These are phyloP conservation scores for Geotrichum restrictum DNA, from an alignment of 1,139 yeast species.

Conservation along the genomic window DNA sequence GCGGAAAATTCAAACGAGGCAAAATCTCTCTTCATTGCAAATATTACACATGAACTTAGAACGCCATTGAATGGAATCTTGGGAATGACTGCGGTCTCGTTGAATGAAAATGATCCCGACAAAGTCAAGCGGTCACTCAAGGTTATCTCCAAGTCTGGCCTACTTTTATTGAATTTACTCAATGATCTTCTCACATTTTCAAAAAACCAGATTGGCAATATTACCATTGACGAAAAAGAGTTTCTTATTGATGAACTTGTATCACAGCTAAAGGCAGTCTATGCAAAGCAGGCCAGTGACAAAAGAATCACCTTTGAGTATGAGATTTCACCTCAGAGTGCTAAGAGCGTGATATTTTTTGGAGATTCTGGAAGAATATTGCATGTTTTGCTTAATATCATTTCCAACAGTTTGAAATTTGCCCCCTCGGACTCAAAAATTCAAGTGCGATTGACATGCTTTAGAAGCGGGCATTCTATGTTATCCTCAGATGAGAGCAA, in stretches of 20 bases:
- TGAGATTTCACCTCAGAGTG: constrained; percentile 47
- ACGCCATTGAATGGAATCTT: constrained; percentile 94
- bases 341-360: constrained; percentile 49
- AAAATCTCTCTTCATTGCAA: constrained; percentile 90
- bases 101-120: constrained; percentile 69
- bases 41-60: constrained; percentile 89
- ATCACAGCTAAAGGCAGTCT: constrained; percentile 72
- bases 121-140: constrained; percentile 67
- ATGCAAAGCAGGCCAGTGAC: constrained; percentile 70
- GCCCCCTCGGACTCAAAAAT: constrained; percentile 59
- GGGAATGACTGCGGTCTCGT: constrained; percentile 92
- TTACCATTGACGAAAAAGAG: constrained; percentile 76
- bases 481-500: neutral
- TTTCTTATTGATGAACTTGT: constrained; percentile 68
- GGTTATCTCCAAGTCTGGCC: constrained; percentile 86
- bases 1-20: constrained; percentile 96
- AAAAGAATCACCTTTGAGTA: constrained; percentile 64
- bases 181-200: constrained; percentile 87
- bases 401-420: constrained; percentile 81
- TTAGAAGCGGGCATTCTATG: neutral
- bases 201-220: constrained; percentile 77
- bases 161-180: constrained; percentile 74
- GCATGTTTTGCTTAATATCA: constrained; percentile 83
- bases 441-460: constrained; percentile 3
- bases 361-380: constrained; percentile 86